Base-by-base conservation (phyloP, 352 stramenopile species). In the Pythium vanterpoolii region DNA sequence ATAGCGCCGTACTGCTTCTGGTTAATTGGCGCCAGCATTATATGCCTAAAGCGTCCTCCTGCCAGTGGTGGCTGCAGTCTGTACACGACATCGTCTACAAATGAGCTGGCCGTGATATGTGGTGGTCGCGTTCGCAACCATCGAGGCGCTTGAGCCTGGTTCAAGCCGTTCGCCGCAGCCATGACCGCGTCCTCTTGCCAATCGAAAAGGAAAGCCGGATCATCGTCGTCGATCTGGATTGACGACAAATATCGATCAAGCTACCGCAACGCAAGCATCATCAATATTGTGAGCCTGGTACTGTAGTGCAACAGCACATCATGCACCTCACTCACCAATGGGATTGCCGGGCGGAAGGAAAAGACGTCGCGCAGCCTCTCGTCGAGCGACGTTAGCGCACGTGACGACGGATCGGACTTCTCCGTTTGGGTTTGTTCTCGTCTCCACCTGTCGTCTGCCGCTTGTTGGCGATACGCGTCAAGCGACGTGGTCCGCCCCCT, bases 331-430 rank as follows among this genome's bases (percentile, higher is more conserved):
- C 56, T 57, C 56, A 52, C 31, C 31, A 5, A 2, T 38, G 31
- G 31, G 31, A 38, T 38, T 38, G 31, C 31, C 31, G 31, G 9
- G 31, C 31, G 31, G 31, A 38, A 38, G 31, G 31, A 38, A 38
- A 38, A 38, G 31, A 38, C 4, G 4, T 38, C 31, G 31, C 31
- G 4, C 31, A 38, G 31, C 2, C 31, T 98, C 68, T 97, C 87
- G 52, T 98, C 91, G 40, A 98, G 79, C 13, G 93, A 38, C 31
- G 31, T 5, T 38, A 14, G 31, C 4, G 4, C 31, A 1, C 31
- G 31, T 83, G 10, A 91, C 82, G 40, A 96, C 81, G 1, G 31
- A 5, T 38, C 4, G 31, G 31, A 38, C n/a, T n/a, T n/a, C n/a
- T n/a, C n/a, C n/a, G n/a, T n/a, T n/a, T n/a, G n/a, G n/a, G n/a